Percentiles rank a stretch among this genome's conserved stretches.
Evolutionary conservation across 2,329 filamentous ascomycete species (phyloP).

Genomic region (Botrytis squamosa): DNA sequence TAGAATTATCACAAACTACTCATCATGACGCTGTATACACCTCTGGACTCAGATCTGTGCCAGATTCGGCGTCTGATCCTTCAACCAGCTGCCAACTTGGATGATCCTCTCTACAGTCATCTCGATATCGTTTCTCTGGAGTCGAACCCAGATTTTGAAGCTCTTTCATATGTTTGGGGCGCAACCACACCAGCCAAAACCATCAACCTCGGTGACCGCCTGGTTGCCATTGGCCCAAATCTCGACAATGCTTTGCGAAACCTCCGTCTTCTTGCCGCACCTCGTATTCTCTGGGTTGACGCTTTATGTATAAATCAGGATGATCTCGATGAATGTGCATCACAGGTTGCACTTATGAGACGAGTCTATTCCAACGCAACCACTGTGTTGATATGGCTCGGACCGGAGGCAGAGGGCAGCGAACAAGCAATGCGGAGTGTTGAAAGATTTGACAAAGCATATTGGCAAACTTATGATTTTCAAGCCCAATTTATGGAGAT

Average conservation of each 20-base stretch:
- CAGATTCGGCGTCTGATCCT: conserved; percentile 20
- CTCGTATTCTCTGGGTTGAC: conserved; percentile 23
- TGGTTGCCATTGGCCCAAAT: conserved; percentile 17
- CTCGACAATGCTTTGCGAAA: conserved; percentile 21
- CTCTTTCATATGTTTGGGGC: conserved; percentile 25
- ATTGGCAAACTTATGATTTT: conserved; percentile 9
- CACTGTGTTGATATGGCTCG: conserved; percentile 20
- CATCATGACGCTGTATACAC: background rate
- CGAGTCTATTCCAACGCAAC: conserved; percentile 28
- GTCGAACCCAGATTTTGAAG: conserved; percentile 20
- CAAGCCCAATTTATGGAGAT: conserved; percentile 12
- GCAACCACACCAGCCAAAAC: background rate
- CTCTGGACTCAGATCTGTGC: background rate
- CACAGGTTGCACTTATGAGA: conserved; percentile 30
- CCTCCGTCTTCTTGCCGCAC: background rate
- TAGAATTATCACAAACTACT: background rate
- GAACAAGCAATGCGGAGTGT: conserved; percentile 13
- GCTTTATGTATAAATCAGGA: conserved; percentile 30
- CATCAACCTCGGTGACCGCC: background rate
- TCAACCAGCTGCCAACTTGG: background rate
- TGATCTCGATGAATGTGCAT: conserved; percentile 23
- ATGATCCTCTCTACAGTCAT: conserved; percentile 14
- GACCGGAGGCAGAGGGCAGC: conserved; percentile 7
- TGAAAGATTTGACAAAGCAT: background rate
- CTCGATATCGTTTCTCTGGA: conserved; percentile 18